These are phyloP conservation scores for Deinandra increscens DNA, from an alignment of 129 eudicot species.

Conservation along the genomic window DNA sequence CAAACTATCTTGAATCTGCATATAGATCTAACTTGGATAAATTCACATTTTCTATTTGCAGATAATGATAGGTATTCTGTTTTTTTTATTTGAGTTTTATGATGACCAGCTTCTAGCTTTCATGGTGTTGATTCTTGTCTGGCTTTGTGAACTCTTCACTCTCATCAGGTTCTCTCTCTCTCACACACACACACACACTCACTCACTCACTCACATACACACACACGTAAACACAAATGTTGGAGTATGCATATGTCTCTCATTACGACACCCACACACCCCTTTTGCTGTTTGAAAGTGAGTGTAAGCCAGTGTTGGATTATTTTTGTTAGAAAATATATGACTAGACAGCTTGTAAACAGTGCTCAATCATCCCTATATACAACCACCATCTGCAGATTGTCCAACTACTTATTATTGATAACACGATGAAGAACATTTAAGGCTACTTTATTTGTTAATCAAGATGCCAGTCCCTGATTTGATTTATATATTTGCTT, in stretches of 20 bases:
- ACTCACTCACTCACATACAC: slow-evolving; percentile 15
- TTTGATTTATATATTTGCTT: slow-evolving; percentile 30
- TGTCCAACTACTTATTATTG: too few species aligned
- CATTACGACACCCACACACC: neutral
- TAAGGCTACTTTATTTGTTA: too few species aligned
- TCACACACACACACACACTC: slow-evolving; percentile 25
- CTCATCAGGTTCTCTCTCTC: slow-evolving; percentile 75
- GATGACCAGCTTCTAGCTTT: slow-evolving; percentile 98
- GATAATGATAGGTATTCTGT: slow-evolving; percentile 98
- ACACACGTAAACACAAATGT: neutral
- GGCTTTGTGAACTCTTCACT: slow-evolving; percentile 99
- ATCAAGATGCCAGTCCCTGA: neutral
- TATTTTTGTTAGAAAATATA: too few species aligned
- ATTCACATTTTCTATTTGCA: slow-evolving; percentile 36
- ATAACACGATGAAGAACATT: too few species aligned
- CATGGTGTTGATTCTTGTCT: slow-evolving; percentile 97
- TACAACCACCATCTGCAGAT: neutral
- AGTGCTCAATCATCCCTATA: neutral
- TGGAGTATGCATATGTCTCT: neutral
- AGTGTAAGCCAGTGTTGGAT: neutral
- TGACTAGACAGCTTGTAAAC: neutral
- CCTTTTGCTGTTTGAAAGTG: neutral
- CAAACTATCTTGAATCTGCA: neutral
- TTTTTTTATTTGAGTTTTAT: slow-evolving; percentile 92
- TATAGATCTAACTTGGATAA: neutral